Conservation (phyloP, 2,329 filamentous ascomycete species). For the Stachybotrys chartarum region DNA sequence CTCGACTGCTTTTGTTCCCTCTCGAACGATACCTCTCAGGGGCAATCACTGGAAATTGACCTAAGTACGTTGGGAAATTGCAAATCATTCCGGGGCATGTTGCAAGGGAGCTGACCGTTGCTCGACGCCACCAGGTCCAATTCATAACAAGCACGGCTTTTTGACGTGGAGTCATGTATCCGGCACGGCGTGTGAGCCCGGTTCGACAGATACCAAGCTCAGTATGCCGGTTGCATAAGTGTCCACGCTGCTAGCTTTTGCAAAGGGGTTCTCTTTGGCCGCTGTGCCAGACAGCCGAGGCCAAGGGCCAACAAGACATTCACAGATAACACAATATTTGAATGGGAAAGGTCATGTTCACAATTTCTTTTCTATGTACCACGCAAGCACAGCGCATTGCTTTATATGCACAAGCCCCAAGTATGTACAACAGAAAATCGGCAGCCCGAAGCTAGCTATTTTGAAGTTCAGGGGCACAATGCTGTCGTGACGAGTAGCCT, state of each 20-base stretch:
- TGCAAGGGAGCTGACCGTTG: too few species aligned
- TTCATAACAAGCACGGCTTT: neutral
- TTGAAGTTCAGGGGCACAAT: too few species aligned
- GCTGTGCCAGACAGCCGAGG: too few species aligned
- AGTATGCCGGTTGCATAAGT: neutral
- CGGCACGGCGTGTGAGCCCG: neutral
- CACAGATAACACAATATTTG: too few species aligned
- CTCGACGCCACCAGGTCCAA: neutral
- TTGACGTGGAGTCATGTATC: neutral
- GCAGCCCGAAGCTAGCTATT: neutral
- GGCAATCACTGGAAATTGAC: neutral
- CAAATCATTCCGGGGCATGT: too few species aligned
- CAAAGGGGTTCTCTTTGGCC: neutral
- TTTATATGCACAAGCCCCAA: neutral
- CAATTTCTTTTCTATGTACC: neutral
- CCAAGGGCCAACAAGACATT: too few species aligned
- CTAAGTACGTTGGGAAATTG: neutral
- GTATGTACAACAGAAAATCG: neutral
- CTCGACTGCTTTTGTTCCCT: neutral
- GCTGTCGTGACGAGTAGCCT: too few species aligned
- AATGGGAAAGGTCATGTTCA: too few species aligned
- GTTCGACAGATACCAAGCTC: neutral
- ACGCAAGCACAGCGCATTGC: neutral
- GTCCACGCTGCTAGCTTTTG: neutral
- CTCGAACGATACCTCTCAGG: neutral